Evolutionary conservation across 441 rosid species (phyloP), one percentile per base, ranked within the genome.

Genomic region (Melastoma candidum): DNA sequence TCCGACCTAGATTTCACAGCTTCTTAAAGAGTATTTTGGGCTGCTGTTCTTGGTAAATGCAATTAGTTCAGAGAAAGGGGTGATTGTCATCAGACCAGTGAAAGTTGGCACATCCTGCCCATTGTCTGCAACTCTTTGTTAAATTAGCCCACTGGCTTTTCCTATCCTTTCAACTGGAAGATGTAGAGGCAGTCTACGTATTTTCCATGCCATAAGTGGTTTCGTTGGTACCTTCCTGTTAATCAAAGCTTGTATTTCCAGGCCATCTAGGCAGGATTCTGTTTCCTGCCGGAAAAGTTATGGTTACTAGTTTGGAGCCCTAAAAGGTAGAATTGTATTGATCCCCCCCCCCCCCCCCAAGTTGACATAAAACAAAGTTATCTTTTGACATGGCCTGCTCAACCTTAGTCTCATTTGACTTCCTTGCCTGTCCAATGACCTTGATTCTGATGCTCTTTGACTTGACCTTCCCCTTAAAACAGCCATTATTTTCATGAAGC

Each of bases 401-500:
- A 63, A 43, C 29, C 47, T 57, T 63, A 44, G 50, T 65, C 58
- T 63, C 65, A 62, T 68, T 69, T 70, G 61, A 66, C 72, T 63
- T 71, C 70, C 53, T 77, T 72, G 75, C 82, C 84, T 74, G 58
- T 68, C 71, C 79, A 53, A 54, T 80, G 74, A 74, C 78, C 87
- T 77, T 77, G 41, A 66, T 62, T 81, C 97, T 83, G 84, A 89
- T 85, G 76, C 64, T 76, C 68, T 69, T 32, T 79, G 66, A 72
- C 89, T 77, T 69, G 77, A 82, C 85, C 68, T 60, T 75, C 83
- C 97, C 79, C 76, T 60, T 64, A 75, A 73, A 77, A 84, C 95
- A 87, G 97, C 87, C 41, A 32, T 76, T 82, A 81, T 70, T 73
- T 75, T 74, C 71, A 71, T 76, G 97, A 80, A 81, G 96, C 97